Evolutionary conservation across 805 yeast genomes (phyloP), one percentile per base, ranked within the genome.

Genomic region (Kuraishia capsulata): DNA sequence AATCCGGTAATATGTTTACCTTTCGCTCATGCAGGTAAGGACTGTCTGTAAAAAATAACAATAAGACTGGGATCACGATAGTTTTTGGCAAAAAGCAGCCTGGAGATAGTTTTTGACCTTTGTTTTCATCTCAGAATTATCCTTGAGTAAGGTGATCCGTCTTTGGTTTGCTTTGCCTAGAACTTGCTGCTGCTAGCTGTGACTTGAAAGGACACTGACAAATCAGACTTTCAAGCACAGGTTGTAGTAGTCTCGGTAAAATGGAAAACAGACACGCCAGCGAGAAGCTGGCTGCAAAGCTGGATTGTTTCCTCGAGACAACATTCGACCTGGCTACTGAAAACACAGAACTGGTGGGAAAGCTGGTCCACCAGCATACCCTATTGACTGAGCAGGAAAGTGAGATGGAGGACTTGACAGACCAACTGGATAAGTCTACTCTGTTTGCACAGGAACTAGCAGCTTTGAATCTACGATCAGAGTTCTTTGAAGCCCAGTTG

Each of bases 401-500:
- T n/a, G 18, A 20, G 19, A 28, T 36, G 13, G 33, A 36, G n/a
- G n/a, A 3, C n/a, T 20, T 36, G 17, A 8, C 17, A 4, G 19
- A 13, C 3, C 17, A n/a, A 5, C 24, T 36, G 24, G 38, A 36
- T 13, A 21, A 20, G 5, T 36, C 31, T 10, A 36, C 19, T 18
- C 13, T 10, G 10, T 29, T 26, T 28, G 19, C 50, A 20, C 55
- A 57, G 36, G 60, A 59, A 40, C 39, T 59, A 37, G 46, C 57
- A 0, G 52, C 63, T 1, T 41, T 61, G 19, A 46, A 44, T n/a
- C 42, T 59, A 17, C 43, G 65, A 36, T 57, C 61, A 14, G 58
- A 59, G 20, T 52, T 59, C 30, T 50, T 61, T 34, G 60, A 61
- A 32, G 53, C 54, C 18, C 66, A 61, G 38, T 42, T 60, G 16